Base-by-base conservation (phyloP, 2,329 filamentous ascomycete genomes). In the Neofusicoccum laricinum region DNA sequence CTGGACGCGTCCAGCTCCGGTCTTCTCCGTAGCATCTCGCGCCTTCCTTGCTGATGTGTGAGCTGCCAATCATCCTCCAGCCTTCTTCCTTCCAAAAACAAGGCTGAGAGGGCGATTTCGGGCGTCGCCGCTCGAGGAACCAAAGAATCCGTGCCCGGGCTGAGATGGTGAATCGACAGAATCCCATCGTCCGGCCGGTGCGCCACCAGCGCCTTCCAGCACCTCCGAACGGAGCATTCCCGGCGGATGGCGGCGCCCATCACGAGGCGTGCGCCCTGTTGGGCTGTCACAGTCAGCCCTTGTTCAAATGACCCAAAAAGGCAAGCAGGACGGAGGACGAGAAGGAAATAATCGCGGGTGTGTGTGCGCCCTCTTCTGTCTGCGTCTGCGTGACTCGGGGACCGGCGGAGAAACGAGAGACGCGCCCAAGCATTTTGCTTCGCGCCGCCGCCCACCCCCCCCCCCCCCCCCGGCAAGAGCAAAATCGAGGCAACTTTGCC, bases 251-350 rank as follows among this genome's bases (percentile, higher is more conserved):
- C 30, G 10, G 21, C 40, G 25, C 41, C 10, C 25, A 6, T 40
- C 55, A 59, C 55, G 55, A 34, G 55, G 30, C 10, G 8, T 19
- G 30, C 55, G 55, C 55, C 55, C 40, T 59, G 55, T 46, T 36
- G 55, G 55, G 55, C 55, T 59, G 55, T 59, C 55, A 59, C 51
- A 59, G 55, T 59, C 19, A 59, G 55, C 40, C 41, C 30, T 45
- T 30, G 55, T 46, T 38, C 55, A n/a, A 46, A 19, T 57, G 51
- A 57, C 38, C 51, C 32, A n/a, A 41, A 38, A 19, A 8, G 15
- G 10, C 21, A 49, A 40, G 11, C 21, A n/a, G n/a, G 12, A n/a
- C 17, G 11, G 14, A 25, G 32, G 25, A 43, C 30, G 10, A 38
- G 43, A 57, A 32, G 2, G 6, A 30, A 32, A n/a, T 10, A 8